Evolutionary conservation across 768 basidiomycete genomes (phyloP), one percentile per base, ranked within the genome.

Genomic region (Russula emetica): DNA sequence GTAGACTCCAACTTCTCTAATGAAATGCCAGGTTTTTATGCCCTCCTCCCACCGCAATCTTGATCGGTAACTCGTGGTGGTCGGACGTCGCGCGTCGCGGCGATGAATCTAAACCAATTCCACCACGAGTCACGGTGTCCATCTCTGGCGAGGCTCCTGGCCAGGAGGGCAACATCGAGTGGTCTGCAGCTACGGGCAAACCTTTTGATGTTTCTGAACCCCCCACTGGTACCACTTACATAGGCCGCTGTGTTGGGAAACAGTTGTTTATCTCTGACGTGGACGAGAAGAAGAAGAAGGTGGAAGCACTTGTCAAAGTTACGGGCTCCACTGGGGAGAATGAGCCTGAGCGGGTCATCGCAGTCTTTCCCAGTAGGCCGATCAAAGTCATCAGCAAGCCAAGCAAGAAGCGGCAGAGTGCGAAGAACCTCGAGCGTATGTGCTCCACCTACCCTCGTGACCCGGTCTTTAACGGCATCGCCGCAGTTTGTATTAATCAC

Each of bases 351-450:
- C 83, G 88, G 44, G 80, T 93, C 40, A 85, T 98, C 69, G 95
- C 95, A 24, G 83, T 85, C 22, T 98, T 98, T 78, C 88, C 91
- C 50, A 92, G 91, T 68, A 87, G 90, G 52, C 87, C 94, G n/a
- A 98, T 98, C 80, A 95, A 94, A 75, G 92, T 98, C 71, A 98
- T 98, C 77, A 93, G 90, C 77, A 98, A 98, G 75, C 96, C 96
- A 5, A 93, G 91, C 78, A 97, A 98, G 81, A 97, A 97, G 82
- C 83, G 93, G 70, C 89, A 93, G 75, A 92, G 88, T 72, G 91
- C 89, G 52, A 96, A 96, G 81, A 94, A 92, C 70, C 82, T 93
- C 20, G 92, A 97, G 74, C 77, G 94, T 95, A 73, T 79, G 94
- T 58, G 50, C 64, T 42, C 59, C 58, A 55, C 61, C 69, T 58